Conservation (phyloP, 805 yeast genomes). For the Candida schatavii region DNA sequence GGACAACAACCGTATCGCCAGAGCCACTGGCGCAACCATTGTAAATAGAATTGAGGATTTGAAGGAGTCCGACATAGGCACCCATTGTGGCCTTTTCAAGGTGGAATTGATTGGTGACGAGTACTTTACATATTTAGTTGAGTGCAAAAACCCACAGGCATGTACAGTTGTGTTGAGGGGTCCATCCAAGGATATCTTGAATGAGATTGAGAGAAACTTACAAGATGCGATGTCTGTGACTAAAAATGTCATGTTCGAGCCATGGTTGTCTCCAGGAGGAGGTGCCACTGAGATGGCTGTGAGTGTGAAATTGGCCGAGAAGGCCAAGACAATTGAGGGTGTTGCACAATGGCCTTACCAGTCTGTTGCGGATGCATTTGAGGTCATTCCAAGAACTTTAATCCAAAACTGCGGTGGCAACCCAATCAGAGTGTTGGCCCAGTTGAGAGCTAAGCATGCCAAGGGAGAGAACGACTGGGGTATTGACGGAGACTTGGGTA, state of each 20-base stretch:
- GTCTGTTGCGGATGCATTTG: slow-evolving; percentile 98
- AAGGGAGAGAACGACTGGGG: slow-evolving; percentile 84
- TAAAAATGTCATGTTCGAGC: slow-evolving; percentile 91
- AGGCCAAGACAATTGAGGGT: slow-evolving; percentile 90
- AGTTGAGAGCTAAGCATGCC: slow-evolving; percentile 94
- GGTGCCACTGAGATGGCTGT: slow-evolving; percentile 99
- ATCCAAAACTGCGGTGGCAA: slow-evolving; percentile 98
- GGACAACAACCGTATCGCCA: slow-evolving; percentile 93
- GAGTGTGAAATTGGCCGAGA: slow-evolving; percentile 80
- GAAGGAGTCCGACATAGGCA: slow-evolving; percentile 87
- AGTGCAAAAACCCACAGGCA: slow-evolving; percentile 85
- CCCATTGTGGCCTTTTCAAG: slow-evolving; percentile 83
- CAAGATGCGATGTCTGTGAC: slow-evolving; percentile 99
- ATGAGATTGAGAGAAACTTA: slow-evolving; percentile 93
- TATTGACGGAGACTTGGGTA: slow-evolving; percentile 92
- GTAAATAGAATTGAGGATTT: slow-evolving; percentile 94
- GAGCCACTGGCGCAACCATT: slow-evolving; percentile 97
- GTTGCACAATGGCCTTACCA: slow-evolving; percentile 98
- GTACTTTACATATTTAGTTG: slow-evolving; percentile 80
- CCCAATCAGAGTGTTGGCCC: slow-evolving; percentile 85
- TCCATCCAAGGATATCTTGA: slow-evolving; percentile 92
- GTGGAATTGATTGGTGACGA: slow-evolving; percentile 97
- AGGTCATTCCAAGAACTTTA: slow-evolving; percentile 95
- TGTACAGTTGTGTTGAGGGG: slow-evolving; percentile 93
- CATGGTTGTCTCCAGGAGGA: slow-evolving; percentile 96